Base-by-base conservation (phyloP, 768 basidiomycete genomes). In the Serpula lacrymans region DNA sequence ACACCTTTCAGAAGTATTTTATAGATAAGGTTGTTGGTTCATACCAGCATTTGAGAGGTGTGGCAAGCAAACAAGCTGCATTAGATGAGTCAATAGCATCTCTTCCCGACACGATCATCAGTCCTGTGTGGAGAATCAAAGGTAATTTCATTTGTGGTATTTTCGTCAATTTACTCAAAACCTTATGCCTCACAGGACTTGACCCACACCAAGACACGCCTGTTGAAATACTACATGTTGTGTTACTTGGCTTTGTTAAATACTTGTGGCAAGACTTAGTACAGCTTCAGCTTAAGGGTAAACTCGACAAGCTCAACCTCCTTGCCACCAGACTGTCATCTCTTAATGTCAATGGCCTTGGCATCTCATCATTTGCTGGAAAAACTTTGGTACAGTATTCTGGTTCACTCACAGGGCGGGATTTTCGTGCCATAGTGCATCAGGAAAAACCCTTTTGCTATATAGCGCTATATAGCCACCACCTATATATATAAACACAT, bases 191-290 rank as follows among this genome's bases (percentile, higher is more conserved):
- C 11, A 9, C 40, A 72, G 71, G 57, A 3, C 43, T 74, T 1
- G 64, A 76, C 46, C 62, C 71, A 2, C 63, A 74, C 42, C 36
- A 24, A 9, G 71, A 73, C 43, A 69, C 71, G 2, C 70, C 71
- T 4, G 66, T 71, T 0, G 70, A 74, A 42, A 67, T 72, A 17
- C 53, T 74, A 0, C 72, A 74, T 46, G 64, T 67, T 3, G 50
- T 72, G 18, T 53, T 74, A 0, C 63, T 74, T 2, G 71, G 72
- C 0, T 62, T 72, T 49, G 59, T 74, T 35, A 75, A 75, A 34
- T 76, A 75, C 43, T 60, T 71, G 21, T 76, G 73, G 72, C 58
- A 64, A 0, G 71, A 75, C 50, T 21, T 58, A 18, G 54, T 54
- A 9, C 53, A 60, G 9, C 48, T 57, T 14, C 28, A 40, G 23